Evolutionary conservation across 1,139 yeast species (phyloP).

Genomic region (Yamadazyma songkhlaensis): DNA sequence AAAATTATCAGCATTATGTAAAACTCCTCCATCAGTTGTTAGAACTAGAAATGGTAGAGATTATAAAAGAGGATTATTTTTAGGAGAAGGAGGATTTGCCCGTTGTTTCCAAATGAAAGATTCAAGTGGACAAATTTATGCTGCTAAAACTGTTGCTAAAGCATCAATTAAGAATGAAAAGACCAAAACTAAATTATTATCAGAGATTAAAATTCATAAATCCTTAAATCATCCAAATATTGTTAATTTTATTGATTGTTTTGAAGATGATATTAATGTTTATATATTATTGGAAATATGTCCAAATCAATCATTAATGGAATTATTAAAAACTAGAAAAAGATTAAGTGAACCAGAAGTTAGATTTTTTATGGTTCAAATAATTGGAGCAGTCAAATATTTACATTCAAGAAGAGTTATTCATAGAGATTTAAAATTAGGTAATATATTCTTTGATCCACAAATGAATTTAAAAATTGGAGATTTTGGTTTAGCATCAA

Average conservation of each 20-base stretch:
- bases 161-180: conserved; percentile 89
- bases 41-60: conserved; percentile 84
- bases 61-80: conserved; percentile 83
- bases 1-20: conserved; percentile 82
- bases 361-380: conserved; percentile 84
- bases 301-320: conserved; percentile 92
- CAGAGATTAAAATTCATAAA: conserved; percentile 95
- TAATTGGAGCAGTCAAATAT: conserved; percentile 89
- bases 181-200: conserved; percentile 81
- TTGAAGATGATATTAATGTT: conserved; percentile 91
- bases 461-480: conserved; percentile 93
- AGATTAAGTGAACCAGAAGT: conserved; percentile 88
- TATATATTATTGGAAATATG: conserved; percentile 92
- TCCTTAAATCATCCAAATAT: conserved; percentile 85
- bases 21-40: conserved; percentile 92
- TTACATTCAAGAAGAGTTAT: conserved; percentile 92
- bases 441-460: conserved; percentile 90
- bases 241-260: conserved; percentile 90
- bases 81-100: conserved; percentile 99
- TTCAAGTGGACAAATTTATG: conserved; percentile 80
- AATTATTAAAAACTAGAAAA: conserved; percentile 80
- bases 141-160: conserved; percentile 98
- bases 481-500: conserved; percentile 95
- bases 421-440: conserved; percentile 91
- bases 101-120: conserved; percentile 97